phyloP scores from a whole-genome alignment of 208 protist species.

The Trypanosomatidae sp. region DNA sequence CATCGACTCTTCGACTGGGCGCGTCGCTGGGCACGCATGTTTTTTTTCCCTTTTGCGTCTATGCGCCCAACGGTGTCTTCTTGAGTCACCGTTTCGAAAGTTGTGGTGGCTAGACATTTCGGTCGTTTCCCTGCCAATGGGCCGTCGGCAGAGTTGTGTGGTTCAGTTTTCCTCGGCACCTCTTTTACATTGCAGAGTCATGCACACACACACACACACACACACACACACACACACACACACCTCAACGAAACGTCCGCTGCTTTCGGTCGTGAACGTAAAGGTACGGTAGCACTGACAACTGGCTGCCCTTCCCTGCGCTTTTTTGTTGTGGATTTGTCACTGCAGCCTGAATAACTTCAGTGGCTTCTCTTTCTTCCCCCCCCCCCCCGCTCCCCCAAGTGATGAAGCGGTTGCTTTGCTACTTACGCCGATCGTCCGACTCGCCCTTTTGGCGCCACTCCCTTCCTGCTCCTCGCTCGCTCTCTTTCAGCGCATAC shows the following conservation, averaged over 20 bases:
- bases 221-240: background rate
- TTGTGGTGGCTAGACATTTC: background rate
- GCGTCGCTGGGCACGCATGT: background rate
- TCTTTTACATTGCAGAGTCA: background rate
- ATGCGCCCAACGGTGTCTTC: background rate
- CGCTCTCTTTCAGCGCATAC: too few species aligned
- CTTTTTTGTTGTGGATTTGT: background rate
- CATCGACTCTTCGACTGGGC: background rate
- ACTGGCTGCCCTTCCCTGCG: background rate
- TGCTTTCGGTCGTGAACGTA: background rate
- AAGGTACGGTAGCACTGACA: background rate
- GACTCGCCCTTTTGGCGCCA: background rate
- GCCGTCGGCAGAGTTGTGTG: background rate
- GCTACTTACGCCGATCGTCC: background rate
- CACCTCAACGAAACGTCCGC: background rate
- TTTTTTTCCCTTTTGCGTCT: background rate
- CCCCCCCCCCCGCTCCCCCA: background rate
- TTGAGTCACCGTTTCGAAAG: background rate
- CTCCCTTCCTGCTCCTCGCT: background rate
- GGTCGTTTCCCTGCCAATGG: background rate
- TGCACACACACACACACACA: slow-evolving; percentile 1
- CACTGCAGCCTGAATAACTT: background rate
- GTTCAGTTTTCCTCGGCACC: background rate
- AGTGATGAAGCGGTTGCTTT: background rate
- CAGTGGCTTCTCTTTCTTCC: background rate